A percentile compares a stretch with the other conserved stretches of the same genome.
phyloP scores from a whole-genome alignment of 768 basidiomycete species.

The Termitomyces bulborhizus region DNA sequence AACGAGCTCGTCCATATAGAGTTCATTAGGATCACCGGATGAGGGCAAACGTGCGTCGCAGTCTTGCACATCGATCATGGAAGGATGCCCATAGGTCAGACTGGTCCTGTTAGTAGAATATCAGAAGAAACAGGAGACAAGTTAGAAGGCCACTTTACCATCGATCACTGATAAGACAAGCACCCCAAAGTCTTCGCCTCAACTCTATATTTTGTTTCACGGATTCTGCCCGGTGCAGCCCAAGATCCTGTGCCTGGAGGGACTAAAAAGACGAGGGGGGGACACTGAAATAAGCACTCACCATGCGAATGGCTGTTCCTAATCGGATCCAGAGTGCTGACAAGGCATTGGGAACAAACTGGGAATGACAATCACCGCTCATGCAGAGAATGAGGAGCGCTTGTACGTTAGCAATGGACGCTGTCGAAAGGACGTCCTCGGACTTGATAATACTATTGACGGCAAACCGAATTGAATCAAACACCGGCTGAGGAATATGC shows the following conservation, averaged over 20 bases:
- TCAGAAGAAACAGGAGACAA: not conserved
- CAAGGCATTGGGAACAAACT: slow-evolving; percentile 78
- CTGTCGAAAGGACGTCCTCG: slow-evolving; percentile 87
- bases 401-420: slow-evolving; percentile 83
- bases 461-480: slow-evolving; percentile 81
- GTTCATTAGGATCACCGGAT: slow-evolving; percentile 70
- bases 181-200: slow-evolving; percentile 87
- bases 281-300: slow-evolving; percentile 25
- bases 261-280: not conserved
- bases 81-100: slow-evolving; percentile 87
- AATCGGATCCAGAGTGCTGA: slow-evolving; percentile 84
- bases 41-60: slow-evolving; percentile 94
- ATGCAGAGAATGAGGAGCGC: slow-evolving; percentile 80
- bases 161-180: slow-evolving; percentile 91
- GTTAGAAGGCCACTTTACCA: slow-evolving; percentile 48
- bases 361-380: slow-evolving; percentile 88
- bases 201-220: slow-evolving; percentile 81
- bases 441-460: slow-evolving; percentile 84
- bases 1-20: slow-evolving; percentile 88
- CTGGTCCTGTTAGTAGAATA: slow-evolving; percentile 53
- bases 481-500: slow-evolving; percentile 78
- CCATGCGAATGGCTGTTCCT: slow-evolving; percentile 91
- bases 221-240: slow-evolving; percentile 88
- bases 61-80: slow-evolving; percentile 94
- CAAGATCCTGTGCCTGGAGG: slow-evolving; percentile 88